Evolutionary conservation across 148 eudicot species (phyloP), one percentile per base, ranked within the genome.

Genomic region (Cornus kousa): DNA sequence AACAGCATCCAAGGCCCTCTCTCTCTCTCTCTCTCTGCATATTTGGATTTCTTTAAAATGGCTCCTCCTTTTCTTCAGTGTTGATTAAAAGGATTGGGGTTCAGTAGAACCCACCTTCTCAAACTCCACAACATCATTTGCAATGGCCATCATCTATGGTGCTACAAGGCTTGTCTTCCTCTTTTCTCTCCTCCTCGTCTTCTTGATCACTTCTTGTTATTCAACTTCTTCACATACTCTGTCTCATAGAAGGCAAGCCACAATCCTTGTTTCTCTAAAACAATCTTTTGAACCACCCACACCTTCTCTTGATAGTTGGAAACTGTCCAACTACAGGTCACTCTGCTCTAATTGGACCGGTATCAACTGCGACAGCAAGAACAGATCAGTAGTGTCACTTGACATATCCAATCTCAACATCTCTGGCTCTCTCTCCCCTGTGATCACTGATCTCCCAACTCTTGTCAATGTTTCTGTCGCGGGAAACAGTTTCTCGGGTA

Each of bases 391-490:
- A 53, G 53, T 74, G 19, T 74, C 85, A 5, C 79, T 91, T n/a
- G 90, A 91, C 28, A 73, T 89, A 46, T 91, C 94, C 1, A 83
- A 87, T 75, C 74, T 78, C 9, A 84, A 84, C 83, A 82, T 89
- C 65, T 79, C 89, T 68, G 91, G 94, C 13, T 71, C 79, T 31
- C 71, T 90, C 22, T 86, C 88, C 7, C 86, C 88, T 3, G 70
- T 50, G 5, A 73, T 88, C 68, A 82, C 84, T n/a, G 60, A 85
- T 3, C 88, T 90, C 68, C 77, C 43, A 3, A 74, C 75, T 59
- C 87, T 90, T 43, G 77, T 72, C 12, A 82, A 72, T 67, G 53
- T 90, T 32, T 86, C 87, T 2, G 66, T 83, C 53, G 64, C 87
- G 6, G 85, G 87, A 12, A 86, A 86, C 74, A 55, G 77, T 20